Conservation (phyloP, 176 grass and related monocot genomes). For the Thinopyrum elongatum region DNA sequence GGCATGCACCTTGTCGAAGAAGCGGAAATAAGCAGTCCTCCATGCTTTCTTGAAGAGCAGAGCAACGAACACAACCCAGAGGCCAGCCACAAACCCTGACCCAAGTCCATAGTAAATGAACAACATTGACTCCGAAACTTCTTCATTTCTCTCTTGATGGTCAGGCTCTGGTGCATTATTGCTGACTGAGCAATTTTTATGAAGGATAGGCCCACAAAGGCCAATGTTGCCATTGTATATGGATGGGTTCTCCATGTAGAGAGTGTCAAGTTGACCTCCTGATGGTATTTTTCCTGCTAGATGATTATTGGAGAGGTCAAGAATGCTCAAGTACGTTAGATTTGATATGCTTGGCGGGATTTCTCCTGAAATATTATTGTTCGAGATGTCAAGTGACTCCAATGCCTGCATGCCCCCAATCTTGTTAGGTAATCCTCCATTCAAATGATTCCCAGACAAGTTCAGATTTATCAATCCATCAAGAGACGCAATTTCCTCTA, state of each 20-base stretch:
- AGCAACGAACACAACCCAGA: constrained; percentile 23
- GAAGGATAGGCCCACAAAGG: constrained; percentile 30
- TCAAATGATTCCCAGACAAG: not conserved
- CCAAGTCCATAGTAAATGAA: not conserved
- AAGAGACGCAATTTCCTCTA: not conserved
- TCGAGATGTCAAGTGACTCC: constrained; percentile 54
- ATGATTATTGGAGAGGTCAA: constrained; percentile 47
- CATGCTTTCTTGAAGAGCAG: constrained; percentile 32
- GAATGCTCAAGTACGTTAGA: constrained; percentile 16
- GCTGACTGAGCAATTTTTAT: not conserved
- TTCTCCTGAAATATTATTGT: too few species aligned
- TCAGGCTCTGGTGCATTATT: not conserved
- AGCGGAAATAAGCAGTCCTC: constrained; percentile 11
- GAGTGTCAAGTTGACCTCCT: constrained; percentile 43
- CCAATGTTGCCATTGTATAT: constrained; percentile 32
- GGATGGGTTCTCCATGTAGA: not conserved
- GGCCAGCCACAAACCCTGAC: constrained; percentile 22
- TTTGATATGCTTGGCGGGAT: not conserved
- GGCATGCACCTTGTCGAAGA: constrained; percentile 1
- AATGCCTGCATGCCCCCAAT: constrained; percentile 26
- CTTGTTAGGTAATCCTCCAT: not conserved
- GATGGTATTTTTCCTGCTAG: constrained; percentile 27
- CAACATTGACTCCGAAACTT: not conserved
- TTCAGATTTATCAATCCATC: not conserved
- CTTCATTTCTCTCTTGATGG: too few species aligned